Conservation (phyloP, 768 basidiomycete species). For the Suillus subalutaceus region DNA sequence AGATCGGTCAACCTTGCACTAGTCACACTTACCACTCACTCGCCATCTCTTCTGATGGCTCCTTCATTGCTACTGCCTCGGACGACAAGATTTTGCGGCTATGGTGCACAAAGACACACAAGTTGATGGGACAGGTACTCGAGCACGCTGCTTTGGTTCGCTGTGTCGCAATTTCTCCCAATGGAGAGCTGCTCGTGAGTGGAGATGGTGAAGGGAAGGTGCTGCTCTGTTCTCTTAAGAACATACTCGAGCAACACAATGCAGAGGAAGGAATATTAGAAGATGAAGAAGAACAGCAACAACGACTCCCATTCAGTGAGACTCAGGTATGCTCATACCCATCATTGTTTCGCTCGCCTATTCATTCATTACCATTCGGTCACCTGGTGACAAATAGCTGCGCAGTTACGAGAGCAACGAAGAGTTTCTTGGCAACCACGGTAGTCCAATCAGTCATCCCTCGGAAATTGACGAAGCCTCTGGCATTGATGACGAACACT, state of each 20-base stretch:
- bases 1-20: slow-evolving; percentile 33
- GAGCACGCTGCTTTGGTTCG: slow-evolving; percentile 31
- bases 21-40: slow-evolving; percentile 33
- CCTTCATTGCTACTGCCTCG: slow-evolving; percentile 35
- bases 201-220: slow-evolving; percentile 27
- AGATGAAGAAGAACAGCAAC: background rate
- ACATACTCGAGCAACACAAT: background rate
- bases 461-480: background rate
- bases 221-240: background rate
- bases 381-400: background rate
- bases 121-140: slow-evolving; percentile 22
- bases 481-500: background rate
- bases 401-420: background rate
- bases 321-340: background rate
- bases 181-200: slow-evolving; percentile 29
- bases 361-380: background rate
- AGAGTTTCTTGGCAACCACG: background rate
- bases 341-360: too few species aligned
- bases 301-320: background rate
- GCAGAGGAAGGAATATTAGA: background rate
- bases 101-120: slow-evolving; percentile 31
- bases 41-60: slow-evolving; percentile 34
- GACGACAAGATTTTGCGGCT: slow-evolving; percentile 32
- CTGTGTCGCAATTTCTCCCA: slow-evolving; percentile 33
- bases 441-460: background rate